A percentile compares a stretch with the other conserved stretches of the same genome.
Conservation (phyloP, 208 protist genomes). For the Tritrichomonas musculus region DNA sequence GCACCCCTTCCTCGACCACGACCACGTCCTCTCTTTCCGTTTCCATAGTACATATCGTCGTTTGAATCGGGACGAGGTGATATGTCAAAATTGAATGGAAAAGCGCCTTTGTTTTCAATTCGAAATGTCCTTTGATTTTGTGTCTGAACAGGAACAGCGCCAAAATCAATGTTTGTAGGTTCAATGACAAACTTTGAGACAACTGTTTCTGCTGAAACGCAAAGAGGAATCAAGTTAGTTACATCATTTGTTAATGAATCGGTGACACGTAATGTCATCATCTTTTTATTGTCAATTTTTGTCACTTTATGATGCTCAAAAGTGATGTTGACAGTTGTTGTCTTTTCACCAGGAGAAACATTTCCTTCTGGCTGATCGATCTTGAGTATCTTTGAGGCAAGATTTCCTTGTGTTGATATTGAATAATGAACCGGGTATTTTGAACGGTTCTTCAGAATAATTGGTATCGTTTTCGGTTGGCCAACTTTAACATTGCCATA, state of each 20-base stretch:
- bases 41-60: too few relatives aligned
- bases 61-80: neutral
- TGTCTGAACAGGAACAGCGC: neutral
- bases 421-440: neutral
- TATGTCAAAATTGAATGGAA: constrained; percentile 10
- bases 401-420: neutral
- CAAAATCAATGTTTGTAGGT: neutral
- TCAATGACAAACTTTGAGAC: neutral
- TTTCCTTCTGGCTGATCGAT: neutral
- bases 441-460: neutral
- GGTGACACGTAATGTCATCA: neutral
- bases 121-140: neutral
- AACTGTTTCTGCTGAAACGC: neutral
- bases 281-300: neutral
- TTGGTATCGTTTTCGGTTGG: neutral
- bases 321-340: neutral
- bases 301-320: neutral
- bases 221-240: neutral
- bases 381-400: neutral
- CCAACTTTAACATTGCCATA: neutral
- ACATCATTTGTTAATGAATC: neutral
- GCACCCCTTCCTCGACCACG: too few relatives aligned
- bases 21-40: too few relatives aligned
- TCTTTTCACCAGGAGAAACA: neutral
- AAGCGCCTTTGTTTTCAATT: neutral